Evolutionary conservation across 2,329 filamentous ascomycete species (phyloP), one percentile per base, ranked within the genome.

Genomic region (Sarocladium brachiariae): DNA sequence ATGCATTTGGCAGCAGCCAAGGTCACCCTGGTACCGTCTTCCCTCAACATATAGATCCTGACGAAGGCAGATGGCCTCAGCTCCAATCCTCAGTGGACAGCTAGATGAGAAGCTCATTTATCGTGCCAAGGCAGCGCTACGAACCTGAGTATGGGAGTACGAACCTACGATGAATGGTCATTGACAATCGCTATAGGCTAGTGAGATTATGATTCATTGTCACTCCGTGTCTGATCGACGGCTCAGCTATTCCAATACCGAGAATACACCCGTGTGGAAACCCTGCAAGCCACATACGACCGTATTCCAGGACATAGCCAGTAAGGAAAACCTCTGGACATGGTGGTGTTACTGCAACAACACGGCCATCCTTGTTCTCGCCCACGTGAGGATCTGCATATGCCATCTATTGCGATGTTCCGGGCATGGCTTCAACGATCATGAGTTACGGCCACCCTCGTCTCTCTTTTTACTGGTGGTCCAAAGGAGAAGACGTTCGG

Each of bases 221-320:
- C 16, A 47, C 25, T 19, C 4, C 16, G n/a, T 31, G 27, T 33
- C 24, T 47, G 24, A 33, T 47, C 27, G 43, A 47, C 43, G n/a
- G 13, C 25, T 33, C 43, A 31, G 16, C 43, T 21, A 47, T 25
- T 25, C 33, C 43, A 47, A 31, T 25, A 47, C 43, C 43, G 43
- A 47, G 43, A 47, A 23, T 31, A 47, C 16, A 25, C 43, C 43
- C 43, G 27, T 47, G 4, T 14, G 6, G 21, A 47, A 33, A 47
- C 43, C 43, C 24, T 47, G 43, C 27, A 31, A 47, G 43, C 43
- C 43, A 47, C 43, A 33, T 19, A 33, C 43, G 14, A 33, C 43
- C 43, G 9, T n/a, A 8, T 7, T 21, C 39, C 30, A 4, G 4
- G 39, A 45, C 11, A 30, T n/a, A 27, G 6, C 7, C 24, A 25